These are phyloP conservation scores for Schizopora paradoxa DNA, from an alignment of 1,284 basidiomycete genomes.

Conservation along the genomic window DNA sequence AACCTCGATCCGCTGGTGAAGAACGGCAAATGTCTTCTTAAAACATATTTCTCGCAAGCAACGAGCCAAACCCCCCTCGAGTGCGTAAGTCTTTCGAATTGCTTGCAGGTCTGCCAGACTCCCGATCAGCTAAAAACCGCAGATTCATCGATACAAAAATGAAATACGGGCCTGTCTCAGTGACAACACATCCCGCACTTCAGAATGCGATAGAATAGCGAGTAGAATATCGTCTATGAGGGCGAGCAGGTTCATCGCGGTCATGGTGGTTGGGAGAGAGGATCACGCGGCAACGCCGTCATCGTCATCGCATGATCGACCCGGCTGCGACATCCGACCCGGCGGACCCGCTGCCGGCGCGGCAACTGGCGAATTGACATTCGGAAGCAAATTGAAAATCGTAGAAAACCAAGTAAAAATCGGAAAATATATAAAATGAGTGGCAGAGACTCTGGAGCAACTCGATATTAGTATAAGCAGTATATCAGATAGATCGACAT, in stretches of 20 bases:
- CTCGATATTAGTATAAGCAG: no score
- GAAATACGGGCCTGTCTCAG: constrained; percentile 39
- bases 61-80: constrained; percentile 52
- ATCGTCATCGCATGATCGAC: no score
- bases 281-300: no score
- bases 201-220: constrained; percentile 4
- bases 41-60: constrained; percentile 40
- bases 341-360: no score
- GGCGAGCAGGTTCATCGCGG: constrained; percentile 1
- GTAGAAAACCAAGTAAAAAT: no score
- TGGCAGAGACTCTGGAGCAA: no score
- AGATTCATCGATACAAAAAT: background rate
- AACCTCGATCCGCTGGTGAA: constrained; percentile 26
- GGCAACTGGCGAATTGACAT: no score
- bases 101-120: constrained; percentile 41
- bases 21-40: constrained; percentile 42
- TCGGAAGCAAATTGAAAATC: no score
- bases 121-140: constrained; percentile 4
- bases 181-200: constrained; percentile 40
- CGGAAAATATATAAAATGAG: no score
- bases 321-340: no score
- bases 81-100: constrained; percentile 37
- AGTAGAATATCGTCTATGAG: constrained; percentile 15
- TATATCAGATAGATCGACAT: no score
- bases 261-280: no score